Evolutionary conservation across 129 eudicot genomes (phyloP), one percentile per base, ranked within the genome.

Genomic region (Saposhnikovia divaricata): DNA sequence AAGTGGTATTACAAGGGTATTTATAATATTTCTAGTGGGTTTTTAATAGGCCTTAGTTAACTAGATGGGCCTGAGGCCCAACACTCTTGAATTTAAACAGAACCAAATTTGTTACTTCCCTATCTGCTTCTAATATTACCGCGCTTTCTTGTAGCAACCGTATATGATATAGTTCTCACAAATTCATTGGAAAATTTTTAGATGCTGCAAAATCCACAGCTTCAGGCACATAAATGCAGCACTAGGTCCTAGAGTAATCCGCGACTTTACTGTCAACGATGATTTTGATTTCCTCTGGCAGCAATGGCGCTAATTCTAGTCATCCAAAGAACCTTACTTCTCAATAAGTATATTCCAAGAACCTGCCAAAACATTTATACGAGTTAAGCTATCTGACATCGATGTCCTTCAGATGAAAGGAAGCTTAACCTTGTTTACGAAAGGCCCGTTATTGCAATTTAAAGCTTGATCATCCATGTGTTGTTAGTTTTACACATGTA

Each of bases 111-210:
- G 12, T 23, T 23, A 57, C 66, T 57, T 57, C 72, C 15, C 19
- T 16, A 3, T 23, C 66, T 57, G 13, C 66, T 57, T 23, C 31
- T 23, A 23, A 23, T 59, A 59, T 23, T 61, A 10, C 28, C 27
- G 15, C 44, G 4, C 63, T 75, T 51, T 75, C 28, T 75, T 83
- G 57, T 91, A 16, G 86, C 87, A 34, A 8, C n/a, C 7, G 57
- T 51, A 18, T 65, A 80, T 28, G 93, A 91, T 63, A 89, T 63
- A 89, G 89, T 86, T 77, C 87, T 12, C 50, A 14, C 76, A 87
- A 72, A 57, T 44, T 81, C 80, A 87, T 89, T 27, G 80, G 34
- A 80, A 51, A 4, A 3, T 51, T 18, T 51, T 5, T 23, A 51
- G 59, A 81, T 18, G 4, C 59, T 5, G 59, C 23, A 51, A 4